phyloP scores from a whole-genome alignment of 306 rosid species.

The Castanea crenata region DNA sequence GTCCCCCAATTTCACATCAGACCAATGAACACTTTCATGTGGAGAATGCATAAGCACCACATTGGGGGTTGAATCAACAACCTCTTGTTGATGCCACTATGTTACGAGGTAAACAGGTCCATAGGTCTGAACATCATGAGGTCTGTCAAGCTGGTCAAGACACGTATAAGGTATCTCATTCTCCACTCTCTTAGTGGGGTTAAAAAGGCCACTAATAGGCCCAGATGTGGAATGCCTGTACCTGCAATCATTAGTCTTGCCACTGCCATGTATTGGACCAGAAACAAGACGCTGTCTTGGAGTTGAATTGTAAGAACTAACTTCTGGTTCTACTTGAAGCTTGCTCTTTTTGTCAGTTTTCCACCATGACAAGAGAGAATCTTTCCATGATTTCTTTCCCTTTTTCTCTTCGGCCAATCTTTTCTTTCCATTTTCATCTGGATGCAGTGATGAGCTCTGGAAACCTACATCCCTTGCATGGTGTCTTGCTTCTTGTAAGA shows the following conservation, averaged over 20 bases:
- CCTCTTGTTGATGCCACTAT: slow-evolving; percentile 20
- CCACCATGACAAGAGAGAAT: slow-evolving; percentile 64
- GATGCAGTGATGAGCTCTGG: slow-evolving; percentile 31
- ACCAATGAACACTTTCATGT: neutral
- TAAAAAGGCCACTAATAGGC: slow-evolving; percentile 56
- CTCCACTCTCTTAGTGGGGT: slow-evolving; percentile 33
- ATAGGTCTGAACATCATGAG: slow-evolving; percentile 35
- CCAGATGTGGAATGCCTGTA: slow-evolving; percentile 49
- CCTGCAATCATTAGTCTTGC: slow-evolving; percentile 24
- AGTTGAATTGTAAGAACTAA: slow-evolving; percentile 25
- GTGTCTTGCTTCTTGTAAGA: slow-evolving; percentile 76
- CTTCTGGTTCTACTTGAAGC: slow-evolving; percentile 20
- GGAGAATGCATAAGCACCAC: neutral
- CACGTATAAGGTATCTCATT: slow-evolving; percentile 50
- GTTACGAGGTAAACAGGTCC: slow-evolving; percentile 74
- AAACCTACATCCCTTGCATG: slow-evolving; percentile 38
- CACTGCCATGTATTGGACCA: slow-evolving; percentile 51
- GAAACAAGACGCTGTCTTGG: slow-evolving; percentile 46
- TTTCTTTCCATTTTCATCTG: slow-evolving; percentile 42
- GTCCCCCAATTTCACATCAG: neutral
- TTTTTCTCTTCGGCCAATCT: slow-evolving; percentile 36
- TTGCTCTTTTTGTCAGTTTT: slow-evolving; percentile 52
- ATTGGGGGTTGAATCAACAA: slow-evolving; percentile 11
- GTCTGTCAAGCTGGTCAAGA: slow-evolving; percentile 41
- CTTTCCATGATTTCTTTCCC: slow-evolving; percentile 73